Percentiles rank a stretch among this genome's conserved stretches.
phyloP scores from a whole-genome alignment of 1,284 basidiomycete species.

The Singerocomus inundabilis region DNA sequence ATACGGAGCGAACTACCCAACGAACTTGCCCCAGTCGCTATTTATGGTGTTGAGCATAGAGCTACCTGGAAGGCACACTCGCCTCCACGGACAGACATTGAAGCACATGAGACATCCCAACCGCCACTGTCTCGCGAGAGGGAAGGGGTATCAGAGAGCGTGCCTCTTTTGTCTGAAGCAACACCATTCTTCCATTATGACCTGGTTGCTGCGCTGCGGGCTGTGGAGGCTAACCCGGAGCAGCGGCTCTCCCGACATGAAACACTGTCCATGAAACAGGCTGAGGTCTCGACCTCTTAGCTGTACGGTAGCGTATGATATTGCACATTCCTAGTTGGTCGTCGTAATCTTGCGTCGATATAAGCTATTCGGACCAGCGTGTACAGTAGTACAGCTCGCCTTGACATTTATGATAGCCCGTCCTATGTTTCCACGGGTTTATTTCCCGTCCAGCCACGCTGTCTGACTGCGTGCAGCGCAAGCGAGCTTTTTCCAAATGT shows the following conservation, averaged over 20 bases:
- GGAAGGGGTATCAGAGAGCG: constrained; percentile 21
- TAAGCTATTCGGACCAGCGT: neutral
- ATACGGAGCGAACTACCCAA: constrained; percentile 41
- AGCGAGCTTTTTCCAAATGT: constrained; percentile 12
- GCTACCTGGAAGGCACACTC: constrained; percentile 20
- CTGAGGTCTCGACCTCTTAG: constrained; percentile 1
- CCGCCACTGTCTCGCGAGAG: constrained; percentile 8
- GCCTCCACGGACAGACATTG: constrained; percentile 32
- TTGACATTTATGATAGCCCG: too few relatives aligned
- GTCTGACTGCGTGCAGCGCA: too few relatives aligned
- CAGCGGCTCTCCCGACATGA: constrained; percentile 6
- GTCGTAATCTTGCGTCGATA: neutral
- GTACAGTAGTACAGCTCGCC: neutral
- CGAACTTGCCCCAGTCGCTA: constrained; percentile 76
- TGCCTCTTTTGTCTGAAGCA: constrained; percentile 48
- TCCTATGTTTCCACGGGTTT: constrained; percentile 13
- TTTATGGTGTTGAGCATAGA: constrained; percentile 49
- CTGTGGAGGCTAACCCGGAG: constrained; percentile 50
- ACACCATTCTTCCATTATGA: constrained; percentile 92
- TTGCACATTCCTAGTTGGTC: neutral
- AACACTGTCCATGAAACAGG: constrained; percentile 14
- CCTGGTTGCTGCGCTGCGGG: constrained; percentile 66
- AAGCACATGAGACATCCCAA: constrained; percentile 35
- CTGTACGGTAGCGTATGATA: neutral
- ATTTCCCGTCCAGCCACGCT: too few relatives aligned